These are phyloP conservation scores for Mycena latifolia DNA, from an alignment of 768 basidiomycete species.

Conservation along the genomic window DNA sequence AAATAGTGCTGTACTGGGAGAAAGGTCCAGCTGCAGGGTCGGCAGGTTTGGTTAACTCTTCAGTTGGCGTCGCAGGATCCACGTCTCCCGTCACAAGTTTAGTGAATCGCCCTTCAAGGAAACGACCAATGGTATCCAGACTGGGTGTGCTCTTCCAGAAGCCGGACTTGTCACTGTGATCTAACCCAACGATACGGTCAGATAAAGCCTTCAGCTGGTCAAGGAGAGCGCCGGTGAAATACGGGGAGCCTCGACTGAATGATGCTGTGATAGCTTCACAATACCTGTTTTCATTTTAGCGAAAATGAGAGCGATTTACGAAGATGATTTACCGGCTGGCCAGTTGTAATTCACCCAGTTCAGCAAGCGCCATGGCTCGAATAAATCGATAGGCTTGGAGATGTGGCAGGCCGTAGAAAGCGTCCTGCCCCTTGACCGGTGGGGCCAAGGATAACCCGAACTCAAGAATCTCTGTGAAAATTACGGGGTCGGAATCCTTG, in stretches of 20 bases:
- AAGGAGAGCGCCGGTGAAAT: constrained; percentile 73
- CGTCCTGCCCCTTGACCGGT: constrained; percentile 85
- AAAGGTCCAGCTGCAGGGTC: constrained; percentile 81
- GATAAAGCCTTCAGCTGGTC: constrained; percentile 84
- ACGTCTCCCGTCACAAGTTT: constrained; percentile 95
- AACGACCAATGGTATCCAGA: constrained; percentile 90
- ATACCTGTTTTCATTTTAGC: constrained; percentile 68
- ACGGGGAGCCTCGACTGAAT: constrained; percentile 72
- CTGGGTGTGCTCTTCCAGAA: constrained; percentile 96
- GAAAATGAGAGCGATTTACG: not conserved
- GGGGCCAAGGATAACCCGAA: constrained; percentile 87
- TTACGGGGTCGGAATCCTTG: constrained; percentile 79
- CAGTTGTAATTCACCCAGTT: constrained; percentile 81
- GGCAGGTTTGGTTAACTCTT: constrained; percentile 50
- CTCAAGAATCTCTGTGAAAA: constrained; percentile 92
- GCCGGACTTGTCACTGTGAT: constrained; percentile 79
- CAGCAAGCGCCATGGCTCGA: constrained; percentile 80
- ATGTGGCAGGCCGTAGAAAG: constrained; percentile 85
- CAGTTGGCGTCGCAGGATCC: constrained; percentile 60
- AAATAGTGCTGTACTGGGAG: constrained; percentile 93
- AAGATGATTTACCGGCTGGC: constrained; percentile 75
- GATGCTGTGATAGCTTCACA: constrained; percentile 89
- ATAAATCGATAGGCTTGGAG: constrained; percentile 91
- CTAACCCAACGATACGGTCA: constrained; percentile 81
- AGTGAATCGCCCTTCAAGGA: constrained; percentile 92